A percentile compares a stretch with the other conserved stretches of the same genome.
Conservation (phyloP, 2,329 filamentous ascomycete species). For the Neonectria neomacrospora region DNA sequence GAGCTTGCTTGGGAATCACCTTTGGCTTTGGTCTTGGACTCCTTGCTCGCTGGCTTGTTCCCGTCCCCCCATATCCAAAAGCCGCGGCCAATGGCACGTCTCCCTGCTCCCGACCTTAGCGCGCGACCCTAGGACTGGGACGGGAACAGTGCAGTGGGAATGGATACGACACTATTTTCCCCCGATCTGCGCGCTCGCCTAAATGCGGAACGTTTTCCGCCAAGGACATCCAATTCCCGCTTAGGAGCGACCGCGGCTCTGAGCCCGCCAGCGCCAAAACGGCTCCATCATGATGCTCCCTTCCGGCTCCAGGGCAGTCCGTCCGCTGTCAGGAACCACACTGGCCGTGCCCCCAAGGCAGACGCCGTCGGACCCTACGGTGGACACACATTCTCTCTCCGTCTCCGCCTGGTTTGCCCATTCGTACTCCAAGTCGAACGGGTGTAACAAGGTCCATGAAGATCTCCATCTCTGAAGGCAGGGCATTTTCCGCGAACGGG, state of each 20-base stretch:
- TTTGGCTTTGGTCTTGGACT: slow-evolving; percentile 12
- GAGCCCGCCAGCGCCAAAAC: slow-evolving; percentile 9
- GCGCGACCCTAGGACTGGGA: slow-evolving; percentile 34
- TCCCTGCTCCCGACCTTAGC: slow-evolving; percentile 37
- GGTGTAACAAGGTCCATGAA: slow-evolving; percentile 1
- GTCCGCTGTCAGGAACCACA: slow-evolving; percentile 1
- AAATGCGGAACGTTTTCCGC: slow-evolving; percentile 42
- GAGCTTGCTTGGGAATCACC: slow-evolving; percentile 7
- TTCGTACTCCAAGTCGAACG: not conserved
- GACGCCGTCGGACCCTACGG: too few relatives aligned
- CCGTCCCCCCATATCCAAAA: not conserved
- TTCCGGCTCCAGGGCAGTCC: not conserved
- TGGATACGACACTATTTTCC: slow-evolving; percentile 23
- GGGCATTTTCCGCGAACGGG: slow-evolving; percentile 16
- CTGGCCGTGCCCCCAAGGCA: slow-evolving; percentile 10
- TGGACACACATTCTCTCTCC: slow-evolving; percentile 2
- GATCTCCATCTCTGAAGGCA: slow-evolving; percentile 20
- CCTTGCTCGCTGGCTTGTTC: too few relatives aligned
- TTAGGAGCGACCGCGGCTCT: slow-evolving; percentile 18
- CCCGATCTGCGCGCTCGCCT: slow-evolving; percentile 40
- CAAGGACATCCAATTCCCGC: slow-evolving; percentile 16
- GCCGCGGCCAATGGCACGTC: slow-evolving; percentile 8
- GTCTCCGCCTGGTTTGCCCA: not conserved
- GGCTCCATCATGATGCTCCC: not conserved
- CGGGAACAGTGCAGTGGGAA: not conserved